Base-by-base conservation (phyloP, 768 basidiomycete genomes). In the Termitomyces eurrhizus region DNA sequence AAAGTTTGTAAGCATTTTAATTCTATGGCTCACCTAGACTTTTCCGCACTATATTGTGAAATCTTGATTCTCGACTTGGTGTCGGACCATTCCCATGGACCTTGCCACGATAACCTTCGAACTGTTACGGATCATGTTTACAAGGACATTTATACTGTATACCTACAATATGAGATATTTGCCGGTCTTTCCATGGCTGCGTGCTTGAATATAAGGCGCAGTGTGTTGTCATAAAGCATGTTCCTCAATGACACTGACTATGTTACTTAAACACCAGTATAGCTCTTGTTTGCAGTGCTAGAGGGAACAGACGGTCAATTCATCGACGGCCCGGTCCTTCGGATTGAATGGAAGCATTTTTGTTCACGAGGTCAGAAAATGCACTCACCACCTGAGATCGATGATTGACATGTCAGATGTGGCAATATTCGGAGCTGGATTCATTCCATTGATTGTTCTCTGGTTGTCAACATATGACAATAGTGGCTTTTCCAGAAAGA, bases 1-100 rank as follows among this genome's bases (percentile, higher is more conserved):
- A 87, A 73, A 83, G 72, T 75, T 74, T 88, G 73, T 88, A 83
- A 80, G 71, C 73, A 78, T 72, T 74, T 70, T 74, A 68, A 72
- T 74, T 70, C 73, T 71, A 77, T 65, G 70, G 75, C 73, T 68
- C 57, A 63, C 63, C 52, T 68, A 68, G 64, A 67, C 63, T 62
- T 52, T 68, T 61, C 69, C 64, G 63, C 62, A 66, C 70, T 62
- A 65, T 65, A 66, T 60, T 68, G 68, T 64, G 67, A 66, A 66
- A 65, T 62, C 68, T 70, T 70, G 66, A 67, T 73, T 66, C 67
- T 62, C 64, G 68, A 66, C 63, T 60, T 58, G 66, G 68, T 69
- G 69, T 69, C 67, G 66, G 68, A 69, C 71, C 69, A 63, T 72
- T 70, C 65, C 72, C 70, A 77, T 70, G 74, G 75, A 75, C 77